Percentiles rank a stretch among this genome's conserved stretches.
phyloP scores from a whole-genome alignment of 2,329 filamentous ascomycete genomes.

The Gliomastix tumulicola region DNA sequence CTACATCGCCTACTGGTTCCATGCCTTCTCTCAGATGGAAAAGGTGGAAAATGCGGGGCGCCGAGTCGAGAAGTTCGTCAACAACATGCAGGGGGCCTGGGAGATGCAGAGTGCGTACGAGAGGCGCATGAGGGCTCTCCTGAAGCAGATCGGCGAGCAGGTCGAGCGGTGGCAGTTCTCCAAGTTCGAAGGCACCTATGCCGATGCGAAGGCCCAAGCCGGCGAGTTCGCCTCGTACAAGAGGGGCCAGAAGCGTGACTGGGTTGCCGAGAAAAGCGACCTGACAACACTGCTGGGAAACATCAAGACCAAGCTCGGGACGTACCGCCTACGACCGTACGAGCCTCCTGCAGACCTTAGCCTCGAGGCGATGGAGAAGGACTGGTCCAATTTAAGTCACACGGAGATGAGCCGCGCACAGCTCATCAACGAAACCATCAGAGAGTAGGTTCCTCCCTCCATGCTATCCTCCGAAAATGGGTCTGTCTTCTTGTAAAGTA shows the following conservation, averaged over 20 bases:
- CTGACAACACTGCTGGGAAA: conserved; percentile 88
- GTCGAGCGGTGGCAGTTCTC: conserved; percentile 70
- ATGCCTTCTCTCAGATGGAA: conserved; percentile 98
- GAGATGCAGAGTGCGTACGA: conserved; percentile 99
- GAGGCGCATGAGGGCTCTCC: conserved; percentile 76
- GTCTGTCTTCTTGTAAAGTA: too few relatives aligned
- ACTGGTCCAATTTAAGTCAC: conserved; percentile 74
- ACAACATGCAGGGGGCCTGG: conserved; percentile 98
- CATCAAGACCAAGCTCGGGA: conserved; percentile 97
- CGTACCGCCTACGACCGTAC: conserved; percentile 85
- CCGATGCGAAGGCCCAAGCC: conserved; percentile 84
- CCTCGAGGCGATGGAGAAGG: conserved; percentile 72
- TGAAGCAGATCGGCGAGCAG: conserved; percentile 69
- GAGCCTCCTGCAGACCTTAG: conserved; percentile 80
- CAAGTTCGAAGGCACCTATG: conserved; percentile 84
- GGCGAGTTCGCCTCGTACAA: conserved; percentile 83
- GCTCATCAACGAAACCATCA: conserved; percentile 94
- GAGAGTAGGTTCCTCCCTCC: conserved; percentile 82
- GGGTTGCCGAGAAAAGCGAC: conserved; percentile 98
- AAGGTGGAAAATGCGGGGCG: conserved; percentile 95
- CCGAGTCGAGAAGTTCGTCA: conserved; percentile 95
- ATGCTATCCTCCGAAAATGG: too few relatives aligned
- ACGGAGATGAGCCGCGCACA: conserved; percentile 85
- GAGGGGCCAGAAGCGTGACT: conserved; percentile 79
- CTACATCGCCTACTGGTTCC: conserved; percentile 99